These are phyloP conservation scores for Yamadazyma siamensis DNA, from an alignment of 1,139 yeast species.

Conservation along the genomic window DNA sequence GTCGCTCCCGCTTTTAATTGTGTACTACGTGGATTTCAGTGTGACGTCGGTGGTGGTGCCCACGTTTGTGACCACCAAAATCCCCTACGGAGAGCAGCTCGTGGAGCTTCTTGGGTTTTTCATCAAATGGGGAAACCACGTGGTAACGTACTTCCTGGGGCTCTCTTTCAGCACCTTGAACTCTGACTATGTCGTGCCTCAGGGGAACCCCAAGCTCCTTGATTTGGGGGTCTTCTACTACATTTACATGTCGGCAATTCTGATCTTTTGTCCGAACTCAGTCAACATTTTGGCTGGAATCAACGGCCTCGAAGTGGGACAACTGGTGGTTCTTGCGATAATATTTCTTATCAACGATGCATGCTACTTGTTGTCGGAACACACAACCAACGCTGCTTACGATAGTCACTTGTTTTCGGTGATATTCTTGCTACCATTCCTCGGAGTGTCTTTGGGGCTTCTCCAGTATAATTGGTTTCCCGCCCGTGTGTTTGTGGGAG, in stretches of 20 bases:
- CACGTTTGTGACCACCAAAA: slow-evolving; percentile 45
- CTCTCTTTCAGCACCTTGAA: slow-evolving; percentile 37
- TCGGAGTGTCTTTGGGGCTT: slow-evolving; percentile 80
- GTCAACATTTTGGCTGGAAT: slow-evolving; percentile 94
- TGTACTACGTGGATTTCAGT: slow-evolving; percentile 91
- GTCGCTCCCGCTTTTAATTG: slow-evolving; percentile 83
- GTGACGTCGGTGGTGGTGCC: slow-evolving; percentile 91
- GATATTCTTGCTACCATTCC: slow-evolving; percentile 75
- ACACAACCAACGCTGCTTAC: slow-evolving; percentile 54
- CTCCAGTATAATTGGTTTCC: slow-evolving; percentile 87
- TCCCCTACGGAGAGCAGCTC: slow-evolving; percentile 23
- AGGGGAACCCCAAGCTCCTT: slow-evolving; percentile 42
- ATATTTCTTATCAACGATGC: slow-evolving; percentile 73
- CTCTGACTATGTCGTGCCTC: slow-evolving; percentile 29
- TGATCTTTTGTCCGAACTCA: slow-evolving; percentile 95
- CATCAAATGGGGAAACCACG: slow-evolving; percentile 30
- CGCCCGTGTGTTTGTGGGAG: slow-evolving; percentile 92
- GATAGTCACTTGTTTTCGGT: slow-evolving; percentile 84
- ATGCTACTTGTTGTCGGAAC: slow-evolving; percentile 53
- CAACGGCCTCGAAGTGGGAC: slow-evolving; percentile 96
- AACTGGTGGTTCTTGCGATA: slow-evolving; percentile 72
- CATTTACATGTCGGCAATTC: slow-evolving; percentile 83
- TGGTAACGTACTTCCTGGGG: slow-evolving; percentile 34
- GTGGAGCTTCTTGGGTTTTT: slow-evolving; percentile 19
- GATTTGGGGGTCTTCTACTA: slow-evolving; percentile 83